Evolutionary conservation across 805 yeast genomes (phyloP).

Genomic region (Yarrowia alimentaria): DNA sequence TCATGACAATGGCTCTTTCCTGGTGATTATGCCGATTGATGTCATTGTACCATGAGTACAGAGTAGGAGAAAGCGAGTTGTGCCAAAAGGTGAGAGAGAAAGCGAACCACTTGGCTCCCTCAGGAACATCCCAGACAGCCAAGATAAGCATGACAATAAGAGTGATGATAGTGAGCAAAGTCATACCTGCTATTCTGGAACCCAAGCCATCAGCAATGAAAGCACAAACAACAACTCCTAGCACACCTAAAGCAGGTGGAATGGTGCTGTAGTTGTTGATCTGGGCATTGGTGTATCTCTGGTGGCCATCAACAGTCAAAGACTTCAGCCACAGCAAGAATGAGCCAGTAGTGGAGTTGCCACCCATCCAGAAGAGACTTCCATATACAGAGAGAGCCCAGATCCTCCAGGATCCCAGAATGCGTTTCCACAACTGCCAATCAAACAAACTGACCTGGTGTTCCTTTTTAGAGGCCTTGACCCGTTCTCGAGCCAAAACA

Average conservation of each 20-base stretch:
- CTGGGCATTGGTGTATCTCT: constrained; percentile 4
- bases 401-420: constrained; percentile 4
- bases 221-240: not conserved
- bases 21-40: constrained; percentile 50
- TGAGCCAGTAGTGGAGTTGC: constrained; percentile 11
- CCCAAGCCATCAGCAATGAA: constrained; percentile 5
- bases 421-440: constrained; percentile 8
- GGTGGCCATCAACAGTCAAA: not conserved
- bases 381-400: too few relatives aligned
- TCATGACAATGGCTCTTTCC: constrained; percentile 52
- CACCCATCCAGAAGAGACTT: too few relatives aligned
- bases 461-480: constrained; percentile 3
- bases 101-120: constrained; percentile 3
- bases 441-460: not conserved
- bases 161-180: constrained; percentile 1
- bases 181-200: too few relatives aligned
- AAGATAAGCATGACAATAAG: not conserved
- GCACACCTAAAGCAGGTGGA: constrained; percentile 1
- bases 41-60: not conserved
- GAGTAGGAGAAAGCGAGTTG: not conserved
- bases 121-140: constrained; percentile 6
- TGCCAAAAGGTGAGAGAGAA: not conserved
- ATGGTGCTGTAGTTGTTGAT: constrained; percentile 2
- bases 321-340: constrained; percentile 6
- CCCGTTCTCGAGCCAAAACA: not conserved